A percentile compares a stretch with the other conserved stretches of the same genome.
Conservation (phyloP, 1,284 basidiomycete species). For the Xerocomus nothofagi region DNA sequence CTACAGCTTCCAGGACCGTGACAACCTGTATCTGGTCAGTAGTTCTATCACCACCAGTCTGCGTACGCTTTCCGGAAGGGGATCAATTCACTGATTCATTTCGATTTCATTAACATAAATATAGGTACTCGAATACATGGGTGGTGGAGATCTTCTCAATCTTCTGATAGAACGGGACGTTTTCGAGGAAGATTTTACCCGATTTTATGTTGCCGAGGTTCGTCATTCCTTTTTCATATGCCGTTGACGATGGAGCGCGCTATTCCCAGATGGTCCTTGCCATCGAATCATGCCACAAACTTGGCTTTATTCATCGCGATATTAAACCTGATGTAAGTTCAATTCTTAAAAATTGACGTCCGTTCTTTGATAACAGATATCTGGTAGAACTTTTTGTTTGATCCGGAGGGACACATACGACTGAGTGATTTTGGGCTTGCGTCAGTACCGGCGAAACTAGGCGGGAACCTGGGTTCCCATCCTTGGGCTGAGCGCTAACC, state of each 20-base stretch:
- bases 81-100: conserved; percentile 42
- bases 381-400: conserved; percentile 90
- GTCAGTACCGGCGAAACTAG: conserved; percentile 47
- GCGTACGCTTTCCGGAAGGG: conserved; percentile 23
- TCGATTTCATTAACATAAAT: conserved; percentile 55
- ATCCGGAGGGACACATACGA: conserved; percentile 89
- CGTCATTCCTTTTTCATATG: conserved; percentile 28
- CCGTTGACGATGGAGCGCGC: conserved; percentile 21
- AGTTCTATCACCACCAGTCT: conserved; percentile 36
- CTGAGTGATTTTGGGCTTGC: conserved; percentile 96
- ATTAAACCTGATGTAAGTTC: conserved; percentile 86
- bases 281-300: conserved; percentile 89
- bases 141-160: conserved; percentile 93
- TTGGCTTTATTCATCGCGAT: conserved; percentile 96
- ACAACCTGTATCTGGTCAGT: conserved; percentile 90
- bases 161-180: conserved; percentile 92
- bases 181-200: conserved; percentile 91
- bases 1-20: conserved; percentile 91
- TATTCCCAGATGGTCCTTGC: conserved; percentile 86
- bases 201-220: conserved; percentile 94
- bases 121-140: conserved; percentile 91
- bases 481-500: conserved; percentile 23
- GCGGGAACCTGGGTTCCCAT: conserved; percentile 27
- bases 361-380: conserved; percentile 28
- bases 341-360: conserved; percentile 34